phyloP scores from a whole-genome alignment of 345 rosid species.

The Eucalyptus shirleyi region DNA sequence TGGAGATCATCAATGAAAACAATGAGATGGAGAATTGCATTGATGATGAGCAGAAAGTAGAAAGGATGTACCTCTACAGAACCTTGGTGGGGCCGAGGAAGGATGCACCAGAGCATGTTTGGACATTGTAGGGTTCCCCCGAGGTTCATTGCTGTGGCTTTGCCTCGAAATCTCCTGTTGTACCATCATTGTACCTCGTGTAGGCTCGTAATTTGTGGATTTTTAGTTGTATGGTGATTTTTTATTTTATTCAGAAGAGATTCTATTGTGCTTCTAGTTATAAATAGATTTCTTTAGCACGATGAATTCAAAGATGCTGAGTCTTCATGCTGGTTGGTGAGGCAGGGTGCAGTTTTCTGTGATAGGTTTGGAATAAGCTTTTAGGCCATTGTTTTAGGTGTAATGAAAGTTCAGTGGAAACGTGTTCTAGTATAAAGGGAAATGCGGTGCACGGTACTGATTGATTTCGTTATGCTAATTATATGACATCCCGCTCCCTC shows the following conservation, averaged over 20 bases:
- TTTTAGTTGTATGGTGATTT: neutral
- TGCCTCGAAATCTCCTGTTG: neutral
- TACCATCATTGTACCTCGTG: neutral
- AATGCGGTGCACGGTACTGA: neutral
- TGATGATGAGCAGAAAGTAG: constrained; percentile 43
- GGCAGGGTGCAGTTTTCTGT: neutral
- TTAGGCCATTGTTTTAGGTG: neutral
- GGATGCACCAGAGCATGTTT: constrained; percentile 72
- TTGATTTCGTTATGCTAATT: neutral
- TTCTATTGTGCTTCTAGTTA: neutral
- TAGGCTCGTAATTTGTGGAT: neutral
- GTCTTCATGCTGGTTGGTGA: neutral
- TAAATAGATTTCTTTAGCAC: neutral
- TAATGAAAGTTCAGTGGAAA: neutral
- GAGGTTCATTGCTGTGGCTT: neutral
- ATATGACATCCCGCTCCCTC: neutral
- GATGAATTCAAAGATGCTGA: neutral
- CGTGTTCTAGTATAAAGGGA: neutral
- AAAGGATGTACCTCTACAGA: constrained; percentile 78
- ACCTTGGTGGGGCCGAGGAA: constrained; percentile 65
- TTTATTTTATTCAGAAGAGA: neutral
- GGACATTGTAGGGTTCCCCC: constrained; percentile 31
- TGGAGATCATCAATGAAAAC: constrained; percentile 72
- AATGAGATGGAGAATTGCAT: constrained; percentile 17
- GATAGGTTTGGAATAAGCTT: neutral